Base-by-base conservation (phyloP, 108 stramenopile species). In the Craspedostauros australis region DNA sequence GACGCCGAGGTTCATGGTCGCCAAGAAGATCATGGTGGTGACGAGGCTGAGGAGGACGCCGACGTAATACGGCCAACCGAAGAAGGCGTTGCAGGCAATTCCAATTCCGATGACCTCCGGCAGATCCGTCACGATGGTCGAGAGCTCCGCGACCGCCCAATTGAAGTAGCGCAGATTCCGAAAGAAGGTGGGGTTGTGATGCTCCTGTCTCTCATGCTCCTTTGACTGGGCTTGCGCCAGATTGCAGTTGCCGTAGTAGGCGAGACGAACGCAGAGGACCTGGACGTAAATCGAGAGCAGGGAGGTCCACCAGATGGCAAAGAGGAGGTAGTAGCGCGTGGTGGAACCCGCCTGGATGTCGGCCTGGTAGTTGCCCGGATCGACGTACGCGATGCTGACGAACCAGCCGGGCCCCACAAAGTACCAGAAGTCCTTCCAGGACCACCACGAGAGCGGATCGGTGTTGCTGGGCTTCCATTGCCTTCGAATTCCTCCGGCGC, bases 291-390 rank as follows among this genome's bases (percentile, higher is more conserved):
- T 72, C 2, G 83, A 82, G 32, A 91, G 33, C 0, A 88, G 42
- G 4, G 77, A 75, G 7, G 81, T 69, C 77, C 82, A 77, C 55
- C 72, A 80, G 19, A 88, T 42, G 3, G 80, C 64, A 50, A 84
- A 93, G 9, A 92, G 50, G 4, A 92, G 75, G 34, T 58, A 59
- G 53, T 89, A 89, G 25, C 73, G 80, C 0, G 80, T 48, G 6
- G 80, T 86, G 0, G 80, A 75, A 12, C 86, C 72, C 1, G 87
- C 87, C 54, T 89, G 91, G 34, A 92, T 82, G 41, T 92, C 91
- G 7, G 87, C 86, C 42, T 92, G 87, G 37, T 87, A 82, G 40
- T 89, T 89, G 1, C 91, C 91, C 0, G 91, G 87, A 50, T 92
- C 91, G 26, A 92, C 62, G 48, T 89, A 92, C 14, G 91, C 91